Conservation (phyloP, 148 eudicot species). For the Persicaria maculosa region DNA sequence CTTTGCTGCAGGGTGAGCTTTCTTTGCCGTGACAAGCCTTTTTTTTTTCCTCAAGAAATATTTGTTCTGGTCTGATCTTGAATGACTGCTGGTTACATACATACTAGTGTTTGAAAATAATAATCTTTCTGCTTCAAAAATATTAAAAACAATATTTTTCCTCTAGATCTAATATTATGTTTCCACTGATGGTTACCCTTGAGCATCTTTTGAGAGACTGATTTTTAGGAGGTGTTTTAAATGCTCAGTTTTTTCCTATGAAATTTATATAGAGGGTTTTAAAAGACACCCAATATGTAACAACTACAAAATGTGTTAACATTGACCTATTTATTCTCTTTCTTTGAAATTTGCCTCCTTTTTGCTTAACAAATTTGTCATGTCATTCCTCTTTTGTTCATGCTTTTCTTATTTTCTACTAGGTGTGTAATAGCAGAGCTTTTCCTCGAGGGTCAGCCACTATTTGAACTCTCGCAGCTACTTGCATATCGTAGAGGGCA, state of each 20-base stretch:
- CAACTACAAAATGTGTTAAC: neutral
- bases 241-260: neutral
- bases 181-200: neutral
- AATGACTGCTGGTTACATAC: neutral
- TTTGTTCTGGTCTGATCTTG: neutral
- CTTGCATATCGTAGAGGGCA: slow-evolving; percentile 96
- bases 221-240: no score
- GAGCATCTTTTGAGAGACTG: no score
- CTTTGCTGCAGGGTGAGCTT: slow-evolving; percentile 89
- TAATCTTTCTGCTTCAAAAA: neutral
- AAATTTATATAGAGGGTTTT: neutral
- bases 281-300: no score
- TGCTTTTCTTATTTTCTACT: slow-evolving; percentile 10
- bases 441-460: slow-evolving; percentile 92
- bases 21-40: neutral
- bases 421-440: slow-evolving; percentile 99
- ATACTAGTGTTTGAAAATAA: neutral
- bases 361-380: neutral
- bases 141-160: neutral
- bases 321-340: neutral
- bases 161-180: neutral
- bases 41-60: neutral
- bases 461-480: slow-evolving; percentile 88
- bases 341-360: neutral
- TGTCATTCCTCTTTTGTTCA: neutral